Base-by-base conservation (phyloP, 1,284 basidiomycete genomes). In the Malassezia furfur region DNA sequence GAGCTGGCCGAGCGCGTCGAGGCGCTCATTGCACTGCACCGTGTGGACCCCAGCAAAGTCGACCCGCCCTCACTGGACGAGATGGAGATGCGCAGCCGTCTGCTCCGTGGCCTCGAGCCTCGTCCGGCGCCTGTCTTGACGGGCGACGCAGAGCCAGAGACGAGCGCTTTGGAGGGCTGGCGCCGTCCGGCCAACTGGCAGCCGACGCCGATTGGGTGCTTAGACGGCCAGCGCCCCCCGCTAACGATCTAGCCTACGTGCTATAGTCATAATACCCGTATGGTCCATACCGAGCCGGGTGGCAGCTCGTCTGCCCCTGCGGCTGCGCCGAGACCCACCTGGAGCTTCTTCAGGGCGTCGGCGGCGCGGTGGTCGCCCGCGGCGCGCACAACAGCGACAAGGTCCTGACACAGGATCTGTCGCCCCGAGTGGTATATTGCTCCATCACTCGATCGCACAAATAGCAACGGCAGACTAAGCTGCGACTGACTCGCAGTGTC, bases 371-470 rank as follows among this genome's bases (percentile, higher is more conserved):
- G 57, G 49, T 66, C 63, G 17, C 61, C 65, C 1, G 67, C 64
- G 0, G 63, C 63, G 45, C 62, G 58, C 54, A 69, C 63, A 11
- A 70, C 54, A 31, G 64, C 59, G 10, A 66, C 64, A 15, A 67
- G 48, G 36, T 66, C 66, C 39, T 70, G 64, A 54, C 51, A 59
- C 48, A 64, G 57, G 28, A 72, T 52, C 44, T 66, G 64, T 10
- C 66, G 53, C 2, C 64, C 67, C 1, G 70, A 66, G 41, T 68
- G 64, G 48, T 67, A 74, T 2, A 64, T 67, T 1, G 63, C 64
- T 8, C 72, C 71, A 48, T 72, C 68, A 12, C 56, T 54, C 7
- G 57, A 66, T 14, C 70, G 66, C 43, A 74, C 65, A 52, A 74
- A 68, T 43, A 72, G 55, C 19, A 74, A 49, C 2, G 72, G 72